Percentiles rank a stretch among this genome's conserved stretches.
phyloP scores from a whole-genome alignment of 257 asterid genomes.

The Ligustrum vulgare region DNA sequence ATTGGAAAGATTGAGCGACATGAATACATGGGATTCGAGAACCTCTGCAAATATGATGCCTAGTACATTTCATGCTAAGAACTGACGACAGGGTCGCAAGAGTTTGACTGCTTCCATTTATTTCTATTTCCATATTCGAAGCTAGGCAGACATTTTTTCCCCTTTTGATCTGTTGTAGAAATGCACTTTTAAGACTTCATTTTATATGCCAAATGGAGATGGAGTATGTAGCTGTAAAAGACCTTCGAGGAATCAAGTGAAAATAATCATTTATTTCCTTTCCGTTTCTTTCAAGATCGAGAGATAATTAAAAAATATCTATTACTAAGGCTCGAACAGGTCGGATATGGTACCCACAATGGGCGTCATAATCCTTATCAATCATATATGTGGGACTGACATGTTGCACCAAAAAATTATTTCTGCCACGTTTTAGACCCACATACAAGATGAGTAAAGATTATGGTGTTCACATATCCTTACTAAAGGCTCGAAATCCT shows the following conservation, averaged over 20 bases:
- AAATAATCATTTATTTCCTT: not conserved
- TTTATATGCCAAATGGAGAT: not conserved
- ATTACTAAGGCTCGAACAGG: not conserved
- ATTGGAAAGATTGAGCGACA: slow-evolving; percentile 65
- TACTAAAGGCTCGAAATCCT: too few relatives aligned
- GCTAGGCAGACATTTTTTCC: not conserved
- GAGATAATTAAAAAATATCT: not conserved
- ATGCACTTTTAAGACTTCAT: not conserved
- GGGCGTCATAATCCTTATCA: too few relatives aligned
- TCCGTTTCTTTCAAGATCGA: not conserved
- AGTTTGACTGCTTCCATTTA: not conserved
- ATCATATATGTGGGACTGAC: too few relatives aligned
- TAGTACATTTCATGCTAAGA: slow-evolving; percentile 9
- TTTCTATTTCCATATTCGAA: not conserved
- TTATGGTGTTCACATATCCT: too few relatives aligned
- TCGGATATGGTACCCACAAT: too few relatives aligned
- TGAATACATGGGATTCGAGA: slow-evolving; percentile 94
- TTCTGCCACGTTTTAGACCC: too few relatives aligned
- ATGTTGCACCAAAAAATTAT: too few relatives aligned
- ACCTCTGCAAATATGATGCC: slow-evolving; percentile 73
- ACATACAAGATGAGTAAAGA: too few relatives aligned
- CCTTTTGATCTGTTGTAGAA: not conserved
- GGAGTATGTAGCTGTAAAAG: not conserved
- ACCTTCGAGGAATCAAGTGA: not conserved
- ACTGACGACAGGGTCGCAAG: not conserved